Evolutionary conservation across 768 basidiomycete species (phyloP).

Genomic region (Tylopilus balloui): DNA sequence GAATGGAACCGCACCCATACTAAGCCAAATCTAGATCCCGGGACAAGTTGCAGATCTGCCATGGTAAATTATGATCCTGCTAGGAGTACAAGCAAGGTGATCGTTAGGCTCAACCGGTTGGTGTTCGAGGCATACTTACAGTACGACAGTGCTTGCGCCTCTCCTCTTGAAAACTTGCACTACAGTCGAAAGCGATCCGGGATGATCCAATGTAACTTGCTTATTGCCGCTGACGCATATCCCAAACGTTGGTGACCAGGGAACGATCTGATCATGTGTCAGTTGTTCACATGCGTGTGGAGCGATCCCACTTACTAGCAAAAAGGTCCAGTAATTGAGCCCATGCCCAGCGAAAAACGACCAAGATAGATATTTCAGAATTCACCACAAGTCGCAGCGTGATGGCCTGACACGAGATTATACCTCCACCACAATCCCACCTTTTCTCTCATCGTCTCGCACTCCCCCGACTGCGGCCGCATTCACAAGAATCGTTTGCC

Average conservation of each 20-base stretch:
- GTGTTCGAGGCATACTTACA: not conserved
- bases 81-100: not conserved
- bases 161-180: not conserved
- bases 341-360: not conserved
- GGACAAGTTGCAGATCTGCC: not conserved
- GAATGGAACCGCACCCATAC: not conserved
- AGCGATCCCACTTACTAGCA: not conserved
- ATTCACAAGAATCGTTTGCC: slow-evolving; percentile 4
- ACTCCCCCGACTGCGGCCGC: slow-evolving; percentile 3
- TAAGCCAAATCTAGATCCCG: not conserved
- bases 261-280: not conserved
- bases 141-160: not conserved
- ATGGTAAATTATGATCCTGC: too few relatives aligned
- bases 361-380: not conserved
- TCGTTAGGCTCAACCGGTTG: not conserved
- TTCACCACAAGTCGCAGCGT: not conserved
- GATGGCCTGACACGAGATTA: not conserved
- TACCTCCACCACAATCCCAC: slow-evolving; percentile 1
- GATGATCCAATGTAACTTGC: not conserved
- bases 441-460: slow-evolving; percentile 9
- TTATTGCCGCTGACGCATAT: not conserved
- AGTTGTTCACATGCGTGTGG: not conserved
- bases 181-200: too few relatives aligned
- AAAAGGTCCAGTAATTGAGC: not conserved
- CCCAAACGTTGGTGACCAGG: not conserved